These are phyloP conservation scores for Scalesia atractyloides DNA, from an alignment of 129 eudicot genomes.

Conservation along the genomic window DNA sequence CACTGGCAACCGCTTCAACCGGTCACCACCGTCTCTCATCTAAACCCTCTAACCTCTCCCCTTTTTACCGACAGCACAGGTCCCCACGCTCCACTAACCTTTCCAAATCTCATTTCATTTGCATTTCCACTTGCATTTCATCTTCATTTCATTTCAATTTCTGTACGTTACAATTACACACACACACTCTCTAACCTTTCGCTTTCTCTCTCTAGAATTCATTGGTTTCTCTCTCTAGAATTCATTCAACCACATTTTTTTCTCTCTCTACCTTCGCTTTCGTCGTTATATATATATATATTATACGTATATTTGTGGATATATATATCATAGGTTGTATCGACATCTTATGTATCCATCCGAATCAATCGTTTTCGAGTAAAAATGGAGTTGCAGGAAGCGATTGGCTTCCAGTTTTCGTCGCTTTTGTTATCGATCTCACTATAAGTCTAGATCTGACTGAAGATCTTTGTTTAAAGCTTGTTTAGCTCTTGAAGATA, in stretches of 20 bases:
- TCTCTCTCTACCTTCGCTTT: constrained; percentile 43
- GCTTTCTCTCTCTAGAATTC: constrained; percentile 11
- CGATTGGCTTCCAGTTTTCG: constrained; percentile 44
- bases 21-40: constrained; percentile 38
- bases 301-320: constrained; percentile 6
- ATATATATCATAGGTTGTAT: constrained; percentile 43
- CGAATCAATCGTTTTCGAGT: constrained; percentile 47
- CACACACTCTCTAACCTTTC: too few species aligned
- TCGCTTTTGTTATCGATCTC: not conserved
- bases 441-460: constrained; percentile 30
- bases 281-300: constrained; percentile 7
- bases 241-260: constrained; percentile 17
- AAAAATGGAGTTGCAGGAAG: constrained; percentile 36
- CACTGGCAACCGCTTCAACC: constrained; percentile 30
- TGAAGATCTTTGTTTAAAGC: constrained; percentile 18
- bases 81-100: constrained; percentile 41
- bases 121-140: constrained; percentile 10
- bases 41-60: constrained; percentile 29
- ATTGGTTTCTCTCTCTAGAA: constrained; percentile 28
- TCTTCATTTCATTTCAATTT: constrained; percentile 24
- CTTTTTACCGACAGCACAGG: constrained; percentile 41
- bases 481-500: not conserved
- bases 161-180: constrained; percentile 31
- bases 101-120: constrained; percentile 9
- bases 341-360: constrained; percentile 33